Conservation (phyloP, 2,329 filamentous ascomycete species). For the Neonectria hederae region DNA sequence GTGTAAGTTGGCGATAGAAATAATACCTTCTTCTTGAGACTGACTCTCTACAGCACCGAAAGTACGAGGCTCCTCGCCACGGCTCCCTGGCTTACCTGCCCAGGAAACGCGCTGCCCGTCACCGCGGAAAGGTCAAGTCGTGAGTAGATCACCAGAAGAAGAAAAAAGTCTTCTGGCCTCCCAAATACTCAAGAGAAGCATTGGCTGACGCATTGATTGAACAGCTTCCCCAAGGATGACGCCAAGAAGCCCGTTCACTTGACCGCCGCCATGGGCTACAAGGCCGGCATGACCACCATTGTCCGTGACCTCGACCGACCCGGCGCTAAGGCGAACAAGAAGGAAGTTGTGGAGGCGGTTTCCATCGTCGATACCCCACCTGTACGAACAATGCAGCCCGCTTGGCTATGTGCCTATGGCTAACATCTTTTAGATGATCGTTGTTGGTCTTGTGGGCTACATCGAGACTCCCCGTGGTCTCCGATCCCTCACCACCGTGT, state of each 20-base stretch:
- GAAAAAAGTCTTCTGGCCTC: constrained; percentile 14
- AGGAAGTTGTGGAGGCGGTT: constrained; percentile 92
- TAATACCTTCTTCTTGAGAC: constrained; percentile 35
- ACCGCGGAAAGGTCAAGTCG: constrained; percentile 99
- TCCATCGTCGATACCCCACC: constrained; percentile 92
- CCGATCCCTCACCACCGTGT: constrained; percentile 98
- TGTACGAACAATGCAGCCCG: constrained; percentile 88
- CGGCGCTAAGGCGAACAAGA: constrained; percentile 99
- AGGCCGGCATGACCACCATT: constrained; percentile 99
- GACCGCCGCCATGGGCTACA: constrained; percentile 98
- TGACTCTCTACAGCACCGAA: constrained; percentile 57
- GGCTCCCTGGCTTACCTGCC: constrained; percentile 90
- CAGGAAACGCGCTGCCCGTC: constrained; percentile 90
- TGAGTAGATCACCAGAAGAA: constrained; percentile 60
- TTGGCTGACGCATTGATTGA: constrained; percentile 42
- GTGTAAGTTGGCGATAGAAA: constrained; percentile 47
- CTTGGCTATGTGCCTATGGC: constrained; percentile 78
- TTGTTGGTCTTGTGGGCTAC: constrained; percentile 99
- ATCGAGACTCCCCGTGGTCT: constrained; percentile 99
- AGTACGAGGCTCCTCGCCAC: constrained; percentile 89
- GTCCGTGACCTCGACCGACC: constrained; percentile 99
- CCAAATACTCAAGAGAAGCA: constrained; percentile 13
- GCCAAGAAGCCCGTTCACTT: constrained; percentile 99
- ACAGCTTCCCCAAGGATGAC: constrained; percentile 99
- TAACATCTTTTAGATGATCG: constrained; percentile 92